Evolutionary conservation across 148 eudicot species (phyloP).

Genomic region (Heliosperma pusillum): DNA sequence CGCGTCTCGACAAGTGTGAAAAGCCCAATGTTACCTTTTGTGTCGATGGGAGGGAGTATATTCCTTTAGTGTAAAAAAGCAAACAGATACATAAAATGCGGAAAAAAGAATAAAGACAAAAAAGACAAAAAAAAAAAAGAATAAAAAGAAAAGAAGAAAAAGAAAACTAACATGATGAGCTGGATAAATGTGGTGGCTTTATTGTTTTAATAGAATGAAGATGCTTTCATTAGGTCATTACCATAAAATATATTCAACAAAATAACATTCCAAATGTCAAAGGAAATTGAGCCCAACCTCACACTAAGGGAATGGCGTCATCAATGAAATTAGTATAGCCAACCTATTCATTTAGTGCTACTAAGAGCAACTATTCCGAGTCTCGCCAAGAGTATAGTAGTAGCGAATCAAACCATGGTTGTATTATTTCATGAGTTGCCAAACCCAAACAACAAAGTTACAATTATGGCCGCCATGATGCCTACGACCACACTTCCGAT

Average conservation of each 20-base stretch:
- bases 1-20: too few species aligned
- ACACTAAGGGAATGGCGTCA: constrained; percentile 3
- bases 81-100: too few species aligned
- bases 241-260: background rate
- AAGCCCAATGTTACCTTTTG: too few species aligned
- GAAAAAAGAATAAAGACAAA: too few species aligned
- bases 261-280: background rate
- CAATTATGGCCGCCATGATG: background rate
- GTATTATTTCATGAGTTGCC: constrained; percentile 1
- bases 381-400: constrained; percentile 27
- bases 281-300: background rate
- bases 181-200: too few species aligned
- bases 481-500: constrained; percentile 2
- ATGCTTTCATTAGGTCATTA: too few species aligned
- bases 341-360: constrained; percentile 18
- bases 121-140: too few species aligned
- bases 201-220: too few species aligned
- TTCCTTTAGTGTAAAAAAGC: too few species aligned
- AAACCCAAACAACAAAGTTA: constrained; percentile 6
- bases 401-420: constrained; percentile 18
- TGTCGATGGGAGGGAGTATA: too few species aligned
- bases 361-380: constrained; percentile 15
- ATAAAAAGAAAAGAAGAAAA: too few species aligned
- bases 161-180: too few species aligned
- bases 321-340: constrained; percentile 28